Evolutionary conservation across 768 basidiomycete genomes (phyloP).

Genomic region (Suillus fuscotomentosus): DNA sequence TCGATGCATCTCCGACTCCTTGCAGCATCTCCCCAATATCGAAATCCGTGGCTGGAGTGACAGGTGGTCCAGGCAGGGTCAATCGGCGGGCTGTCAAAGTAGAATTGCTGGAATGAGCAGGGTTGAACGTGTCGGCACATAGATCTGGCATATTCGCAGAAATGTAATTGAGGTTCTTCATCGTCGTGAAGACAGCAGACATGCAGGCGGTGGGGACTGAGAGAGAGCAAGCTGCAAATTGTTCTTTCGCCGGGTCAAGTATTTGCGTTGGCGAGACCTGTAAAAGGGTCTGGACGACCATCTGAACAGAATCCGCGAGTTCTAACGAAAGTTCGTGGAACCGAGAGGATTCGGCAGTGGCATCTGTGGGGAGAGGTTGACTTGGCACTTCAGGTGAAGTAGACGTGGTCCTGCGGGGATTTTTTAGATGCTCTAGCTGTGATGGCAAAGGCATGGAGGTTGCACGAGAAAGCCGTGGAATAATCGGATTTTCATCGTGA

Average conservation of each 20-base stretch:
- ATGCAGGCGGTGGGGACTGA: slow-evolving; percentile 86
- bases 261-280: slow-evolving; percentile 89
- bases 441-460: slow-evolving; percentile 80
- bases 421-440: slow-evolving; percentile 71
- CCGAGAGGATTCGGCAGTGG: slow-evolving; percentile 28
- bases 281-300: slow-evolving; percentile 87
- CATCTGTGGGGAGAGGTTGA: slow-evolving; percentile 18
- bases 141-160: slow-evolving; percentile 74
- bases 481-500: slow-evolving; percentile 26
- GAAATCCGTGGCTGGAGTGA: slow-evolving; percentile 58
- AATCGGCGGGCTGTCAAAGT: neutral
- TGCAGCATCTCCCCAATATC: slow-evolving; percentile 92
- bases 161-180: slow-evolving; percentile 93
- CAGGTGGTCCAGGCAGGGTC: slow-evolving; percentile 11
- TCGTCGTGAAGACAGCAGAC: slow-evolving; percentile 84
- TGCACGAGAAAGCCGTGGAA: slow-evolving; percentile 68
- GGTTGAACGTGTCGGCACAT: slow-evolving; percentile 15
- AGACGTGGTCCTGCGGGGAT: slow-evolving; percentile 50
- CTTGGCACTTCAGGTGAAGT: slow-evolving; percentile 12
- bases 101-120: slow-evolving; percentile 6
- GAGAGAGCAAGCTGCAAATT: slow-evolving; percentile 85
- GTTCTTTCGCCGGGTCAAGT: slow-evolving; percentile 90
- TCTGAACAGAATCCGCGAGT: slow-evolving; percentile 87
- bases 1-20: slow-evolving; percentile 82
- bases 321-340: slow-evolving; percentile 78